Percentiles rank a stretch among this genome's conserved stretches.
Conservation (phyloP, 306 rosid genomes). For the Astragalus membranaceus region DNA sequence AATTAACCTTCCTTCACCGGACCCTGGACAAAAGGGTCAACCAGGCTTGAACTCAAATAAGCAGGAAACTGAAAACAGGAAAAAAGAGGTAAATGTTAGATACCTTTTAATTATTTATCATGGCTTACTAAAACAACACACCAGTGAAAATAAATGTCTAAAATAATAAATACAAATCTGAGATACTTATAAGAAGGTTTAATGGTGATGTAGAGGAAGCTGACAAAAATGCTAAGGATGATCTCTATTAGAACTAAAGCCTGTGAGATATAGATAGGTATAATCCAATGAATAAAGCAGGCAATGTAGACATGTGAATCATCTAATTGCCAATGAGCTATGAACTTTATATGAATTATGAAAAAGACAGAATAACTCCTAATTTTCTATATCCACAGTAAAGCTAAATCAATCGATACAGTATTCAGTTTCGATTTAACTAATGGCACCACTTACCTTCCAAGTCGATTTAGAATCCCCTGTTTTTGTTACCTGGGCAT, state of each 20-base stretch:
- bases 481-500: constrained; percentile 76
- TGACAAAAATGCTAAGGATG: background rate
- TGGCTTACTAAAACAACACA: no score
- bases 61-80: no score
- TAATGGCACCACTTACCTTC: constrained; percentile 56
- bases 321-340: background rate
- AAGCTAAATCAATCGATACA: background rate
- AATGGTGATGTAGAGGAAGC: background rate
- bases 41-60: no score
- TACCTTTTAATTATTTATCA: no score
- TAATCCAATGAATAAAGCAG: constrained; percentile 6
- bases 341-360: background rate
- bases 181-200: no score
- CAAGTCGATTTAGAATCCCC: constrained; percentile 89
- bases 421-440: background rate
- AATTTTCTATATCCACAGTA: background rate
- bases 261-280: background rate
- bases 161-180: no score
- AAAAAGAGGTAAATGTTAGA: no score
- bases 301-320: background rate
- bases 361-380: background rate
- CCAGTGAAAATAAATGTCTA: no score
- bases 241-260: background rate
- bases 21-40: no score
- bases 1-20: no score